Conservation (phyloP, 495 filamentous ascomycete species). For the Lichina pygmaea region DNA sequence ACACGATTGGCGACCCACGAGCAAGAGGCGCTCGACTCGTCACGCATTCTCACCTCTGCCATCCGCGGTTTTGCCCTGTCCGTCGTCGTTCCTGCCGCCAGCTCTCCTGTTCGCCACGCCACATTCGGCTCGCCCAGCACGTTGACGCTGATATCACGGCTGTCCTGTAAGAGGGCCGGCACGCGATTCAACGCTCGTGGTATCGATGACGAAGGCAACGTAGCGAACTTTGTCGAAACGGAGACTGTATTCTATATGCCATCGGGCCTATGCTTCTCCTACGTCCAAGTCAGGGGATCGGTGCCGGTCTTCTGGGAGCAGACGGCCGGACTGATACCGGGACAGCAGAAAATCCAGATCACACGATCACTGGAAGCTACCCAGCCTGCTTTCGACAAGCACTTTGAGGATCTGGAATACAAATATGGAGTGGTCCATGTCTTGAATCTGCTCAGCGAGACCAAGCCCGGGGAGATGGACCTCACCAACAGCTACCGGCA, state of each 20-base stretch:
- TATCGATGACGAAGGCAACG: constrained; percentile 92
- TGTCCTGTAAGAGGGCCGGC: constrained; percentile 77
- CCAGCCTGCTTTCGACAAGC: constrained; percentile 83
- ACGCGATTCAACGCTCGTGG: constrained; percentile 90
- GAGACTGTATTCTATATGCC: constrained; percentile 46
- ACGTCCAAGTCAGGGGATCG: constrained; percentile 73
- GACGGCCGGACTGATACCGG: constrained; percentile 57
- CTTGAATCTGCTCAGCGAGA: constrained; percentile 71
- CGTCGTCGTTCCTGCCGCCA: constrained; percentile 48
- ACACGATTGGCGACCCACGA: constrained; percentile 48
- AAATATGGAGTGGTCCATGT: constrained; percentile 77
- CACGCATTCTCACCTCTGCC: constrained; percentile 72
- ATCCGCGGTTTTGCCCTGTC: constrained; percentile 80
- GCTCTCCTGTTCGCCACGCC: constrained; percentile 18
- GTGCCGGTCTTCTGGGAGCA: constrained; percentile 98
- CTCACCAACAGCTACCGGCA: constrained; percentile 51
- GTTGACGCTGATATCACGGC: constrained; percentile 69
- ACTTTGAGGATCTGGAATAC: constrained; percentile 59
- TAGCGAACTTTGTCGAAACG: constrained; percentile 71
- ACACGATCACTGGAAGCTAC: constrained; percentile 77
- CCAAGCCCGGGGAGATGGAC: constrained; percentile 60
- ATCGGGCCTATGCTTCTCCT: constrained; percentile 60
- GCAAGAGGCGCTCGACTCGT: constrained; percentile 47
- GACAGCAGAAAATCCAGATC: constrained; percentile 82
- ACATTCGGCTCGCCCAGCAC: constrained; percentile 48